These are phyloP conservation scores for Microglena sp. DNA, from an alignment of 139 green algal genomes.

Conservation along the genomic window DNA sequence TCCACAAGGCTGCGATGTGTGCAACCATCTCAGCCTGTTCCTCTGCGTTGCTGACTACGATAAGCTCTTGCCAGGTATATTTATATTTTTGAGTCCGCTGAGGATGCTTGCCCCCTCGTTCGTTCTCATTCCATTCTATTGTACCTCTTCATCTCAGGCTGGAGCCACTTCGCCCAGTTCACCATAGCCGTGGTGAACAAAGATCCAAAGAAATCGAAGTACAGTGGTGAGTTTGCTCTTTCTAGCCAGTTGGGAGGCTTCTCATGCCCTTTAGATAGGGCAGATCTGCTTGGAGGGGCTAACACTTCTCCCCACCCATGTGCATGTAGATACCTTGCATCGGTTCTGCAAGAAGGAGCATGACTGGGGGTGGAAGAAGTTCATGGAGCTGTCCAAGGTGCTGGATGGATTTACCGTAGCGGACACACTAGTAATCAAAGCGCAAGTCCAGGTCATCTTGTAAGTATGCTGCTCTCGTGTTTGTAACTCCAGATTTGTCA, in stretches of 20 bases:
- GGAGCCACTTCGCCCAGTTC: conserved; percentile 98
- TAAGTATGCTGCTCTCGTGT: conserved; percentile 24
- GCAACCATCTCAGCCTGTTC: conserved; percentile 96
- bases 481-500: too few relatives aligned
- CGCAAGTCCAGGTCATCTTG: conserved; percentile 83
- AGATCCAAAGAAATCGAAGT: conserved; percentile 97
- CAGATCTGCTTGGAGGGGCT: too few relatives aligned
- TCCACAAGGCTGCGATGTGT: conserved; percentile 93
- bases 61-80: conserved; percentile 88
- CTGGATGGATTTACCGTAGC: conserved; percentile 86
- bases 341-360: conserved; percentile 99
- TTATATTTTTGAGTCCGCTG: neutral
- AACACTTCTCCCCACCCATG: too few relatives aligned
- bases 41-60: conserved; percentile 98
- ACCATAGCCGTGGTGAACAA: conserved; percentile 98
- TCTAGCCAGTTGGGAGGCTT: too few relatives aligned
- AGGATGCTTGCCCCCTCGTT: neutral
- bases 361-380: conserved; percentile 99
- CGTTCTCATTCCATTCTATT: neutral
- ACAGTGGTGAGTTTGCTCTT: conserved; percentile 57
- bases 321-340: conserved; percentile 86
- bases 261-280: too few relatives aligned
- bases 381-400: conserved; percentile 88
- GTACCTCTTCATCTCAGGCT: conserved; percentile 49
- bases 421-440: conserved; percentile 94